Percentiles rank a stretch among this genome's conserved stretches.
These are phyloP conservation scores for Heritiera littoralis DNA, from an alignment of 345 rosid genomes.

Conservation along the genomic window DNA sequence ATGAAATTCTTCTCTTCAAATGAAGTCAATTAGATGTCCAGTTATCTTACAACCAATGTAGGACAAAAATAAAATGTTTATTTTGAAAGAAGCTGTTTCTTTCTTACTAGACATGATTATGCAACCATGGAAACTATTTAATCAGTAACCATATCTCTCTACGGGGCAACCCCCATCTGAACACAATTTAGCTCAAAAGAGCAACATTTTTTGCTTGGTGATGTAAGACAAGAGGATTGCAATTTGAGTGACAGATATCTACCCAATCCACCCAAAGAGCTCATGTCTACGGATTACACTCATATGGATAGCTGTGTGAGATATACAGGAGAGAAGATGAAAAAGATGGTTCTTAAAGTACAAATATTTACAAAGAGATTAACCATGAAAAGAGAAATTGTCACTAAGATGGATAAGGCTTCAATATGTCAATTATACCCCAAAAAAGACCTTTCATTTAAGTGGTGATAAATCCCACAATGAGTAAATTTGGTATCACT, in stretches of 20 bases:
- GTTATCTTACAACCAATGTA: neutral
- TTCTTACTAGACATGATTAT: neutral
- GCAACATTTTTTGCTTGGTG: too few species aligned
- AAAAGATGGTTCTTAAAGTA: neutral
- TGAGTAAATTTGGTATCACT: neutral
- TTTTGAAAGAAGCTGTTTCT: neutral
- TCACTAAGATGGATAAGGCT: neutral
- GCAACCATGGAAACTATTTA: neutral
- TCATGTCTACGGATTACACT: too few species aligned
- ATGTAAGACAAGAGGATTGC: too few species aligned
- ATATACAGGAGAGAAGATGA: neutral
- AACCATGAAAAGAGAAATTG: too few species aligned
- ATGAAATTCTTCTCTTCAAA: too few species aligned
- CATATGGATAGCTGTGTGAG: neutral
- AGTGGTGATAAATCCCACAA: neutral
- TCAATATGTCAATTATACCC: neutral
- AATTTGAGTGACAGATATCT: too few species aligned
- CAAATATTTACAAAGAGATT: too few species aligned
- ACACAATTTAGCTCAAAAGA: neutral
- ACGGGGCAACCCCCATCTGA: neutral
- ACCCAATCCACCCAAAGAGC: too few species aligned
- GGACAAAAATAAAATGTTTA: neutral
- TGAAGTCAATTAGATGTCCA: neutral
- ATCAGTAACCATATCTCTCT: neutral
- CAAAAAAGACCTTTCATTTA: too few species aligned